These are phyloP conservation scores for Santalum album DNA, from an alignment of 164 flowering plant genomes.

Conservation along the genomic window DNA sequence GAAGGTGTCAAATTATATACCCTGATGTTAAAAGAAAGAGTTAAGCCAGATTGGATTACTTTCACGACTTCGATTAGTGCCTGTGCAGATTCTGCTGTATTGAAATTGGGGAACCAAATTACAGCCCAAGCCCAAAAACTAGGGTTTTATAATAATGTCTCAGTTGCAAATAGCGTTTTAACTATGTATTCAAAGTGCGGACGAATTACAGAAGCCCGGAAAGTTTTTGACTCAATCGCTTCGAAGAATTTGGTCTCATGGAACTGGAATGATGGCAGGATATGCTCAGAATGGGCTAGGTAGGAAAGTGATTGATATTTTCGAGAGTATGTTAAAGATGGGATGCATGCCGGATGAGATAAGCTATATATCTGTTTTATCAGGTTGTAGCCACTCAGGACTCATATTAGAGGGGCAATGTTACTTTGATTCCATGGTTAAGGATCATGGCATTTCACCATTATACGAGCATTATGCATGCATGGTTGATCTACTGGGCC, in stretches of 20 bases:
- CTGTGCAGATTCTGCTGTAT: constrained; percentile 28
- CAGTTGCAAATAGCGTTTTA: constrained; percentile 33
- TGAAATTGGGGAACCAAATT: constrained; percentile 36
- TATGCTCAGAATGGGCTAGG: constrained; percentile 46
- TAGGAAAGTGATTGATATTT: constrained; percentile 25
- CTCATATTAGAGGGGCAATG: constrained; percentile 24
- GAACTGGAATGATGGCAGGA: constrained; percentile 46
- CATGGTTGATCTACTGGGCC: constrained; percentile 49
- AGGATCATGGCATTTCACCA: constrained; percentile 26
- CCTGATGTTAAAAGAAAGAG: constrained; percentile 23
- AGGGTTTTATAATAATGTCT: constrained; percentile 25
- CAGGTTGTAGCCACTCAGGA: constrained; percentile 49
- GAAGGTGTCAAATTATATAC: constrained; percentile 31
- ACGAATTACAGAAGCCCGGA: constrained; percentile 25
- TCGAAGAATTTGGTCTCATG: constrained; percentile 39
- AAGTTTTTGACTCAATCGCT: constrained; percentile 23
- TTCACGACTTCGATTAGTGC: constrained; percentile 29
- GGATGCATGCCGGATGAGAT: constrained; percentile 34
- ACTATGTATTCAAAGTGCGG: constrained; percentile 47
- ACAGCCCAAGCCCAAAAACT: constrained; percentile 26
- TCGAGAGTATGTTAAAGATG: constrained; percentile 26
- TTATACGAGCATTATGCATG: constrained; percentile 32
- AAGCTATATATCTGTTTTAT: constrained; percentile 33
- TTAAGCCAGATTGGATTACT: constrained; percentile 37
- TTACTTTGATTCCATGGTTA: constrained; percentile 33